phyloP scores from a whole-genome alignment of 345 rosid species.

The Acer yangbiense region DNA sequence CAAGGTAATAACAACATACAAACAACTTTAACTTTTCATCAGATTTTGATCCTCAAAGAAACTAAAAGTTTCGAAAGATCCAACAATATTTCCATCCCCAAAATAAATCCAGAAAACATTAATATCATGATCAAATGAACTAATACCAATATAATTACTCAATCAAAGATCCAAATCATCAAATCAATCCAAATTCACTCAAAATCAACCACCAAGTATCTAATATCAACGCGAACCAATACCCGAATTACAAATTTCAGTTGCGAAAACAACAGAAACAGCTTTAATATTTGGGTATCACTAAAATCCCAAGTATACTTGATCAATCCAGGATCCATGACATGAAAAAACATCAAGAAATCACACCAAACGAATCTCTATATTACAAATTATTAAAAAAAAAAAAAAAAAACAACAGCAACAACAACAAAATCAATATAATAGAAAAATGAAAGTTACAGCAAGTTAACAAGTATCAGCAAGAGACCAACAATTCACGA shows the following conservation, averaged over 20 bases:
- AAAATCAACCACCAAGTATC: not conserved
- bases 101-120: not conserved
- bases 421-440: not conserved
- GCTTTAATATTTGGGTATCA: not conserved
- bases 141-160: not conserved
- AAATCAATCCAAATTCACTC: not conserved
- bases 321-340: slow-evolving; percentile 11
- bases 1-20: not conserved
- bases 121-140: not conserved
- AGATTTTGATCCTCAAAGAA: not conserved
- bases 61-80: slow-evolving; percentile 6
- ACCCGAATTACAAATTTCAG: not conserved
- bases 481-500: not conserved
- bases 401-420: not conserved
- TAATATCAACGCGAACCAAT: not conserved
- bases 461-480: not conserved
- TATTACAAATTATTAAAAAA: not conserved
- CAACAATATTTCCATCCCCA: not conserved
- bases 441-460: not conserved
- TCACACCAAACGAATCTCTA: not conserved
- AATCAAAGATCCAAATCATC: not conserved
- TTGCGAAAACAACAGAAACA: not conserved
- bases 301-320: not conserved
- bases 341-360: not conserved
- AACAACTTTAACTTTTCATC: not conserved